Conservation (phyloP, 441 rosid species). For the Breynia disticha region DNA sequence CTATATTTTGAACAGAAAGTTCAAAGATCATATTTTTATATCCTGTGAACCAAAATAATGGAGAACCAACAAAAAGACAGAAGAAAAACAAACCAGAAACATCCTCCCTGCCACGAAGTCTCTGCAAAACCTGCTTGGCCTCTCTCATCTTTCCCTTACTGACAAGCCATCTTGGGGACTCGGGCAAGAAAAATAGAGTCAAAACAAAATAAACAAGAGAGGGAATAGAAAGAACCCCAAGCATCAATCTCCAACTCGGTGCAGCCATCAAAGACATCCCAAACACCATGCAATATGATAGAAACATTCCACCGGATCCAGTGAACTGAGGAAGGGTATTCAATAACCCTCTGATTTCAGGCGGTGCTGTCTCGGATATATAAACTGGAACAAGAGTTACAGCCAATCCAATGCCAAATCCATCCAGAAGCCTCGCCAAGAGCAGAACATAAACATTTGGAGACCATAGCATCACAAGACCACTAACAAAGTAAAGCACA, state of each 20-base stretch:
- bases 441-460: slow-evolving; percentile 70
- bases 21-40: neutral
- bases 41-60: neutral
- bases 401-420: slow-evolving; percentile 70
- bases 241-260: slow-evolving; percentile 82
- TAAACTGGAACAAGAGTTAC: slow-evolving; percentile 69
- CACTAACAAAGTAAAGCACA: slow-evolving; percentile 49
- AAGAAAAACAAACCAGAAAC: slow-evolving; percentile 47
- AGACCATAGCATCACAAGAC: slow-evolving; percentile 70
- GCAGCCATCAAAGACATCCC: slow-evolving; percentile 56
- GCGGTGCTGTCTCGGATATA: slow-evolving; percentile 84
- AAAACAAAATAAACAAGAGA: slow-evolving; percentile 42
- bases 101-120: slow-evolving; percentile 68
- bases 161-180: slow-evolving; percentile 89
- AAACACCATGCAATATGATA: slow-evolving; percentile 74
- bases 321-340: slow-evolving; percentile 78
- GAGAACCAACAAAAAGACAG: neutral
- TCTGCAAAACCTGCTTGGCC: slow-evolving; percentile 67
- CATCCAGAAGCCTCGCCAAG: slow-evolving; percentile 70
- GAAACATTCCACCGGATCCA: slow-evolving; percentile 73
- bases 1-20: neutral
- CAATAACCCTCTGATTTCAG: slow-evolving; percentile 69
- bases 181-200: slow-evolving; percentile 64
- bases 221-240: slow-evolving; percentile 63
- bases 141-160: slow-evolving; percentile 75